Conservation (phyloP, 176 grass and related monocot species). For the Cenchrus americanus region DNA sequence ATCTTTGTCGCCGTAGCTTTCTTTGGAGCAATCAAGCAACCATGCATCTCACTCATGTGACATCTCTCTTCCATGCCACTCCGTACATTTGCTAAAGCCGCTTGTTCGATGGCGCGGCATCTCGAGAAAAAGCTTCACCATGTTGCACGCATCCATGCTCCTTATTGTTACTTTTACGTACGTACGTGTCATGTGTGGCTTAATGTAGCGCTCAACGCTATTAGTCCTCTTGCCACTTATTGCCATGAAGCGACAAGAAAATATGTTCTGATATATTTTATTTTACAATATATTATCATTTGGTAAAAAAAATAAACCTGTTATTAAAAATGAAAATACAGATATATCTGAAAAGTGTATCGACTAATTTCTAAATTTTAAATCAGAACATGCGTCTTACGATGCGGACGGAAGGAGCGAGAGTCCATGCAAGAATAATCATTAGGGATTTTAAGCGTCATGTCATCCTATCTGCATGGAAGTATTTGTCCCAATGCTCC, state of each 20-base stretch:
- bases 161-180: background rate
- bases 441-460: too few relatives aligned
- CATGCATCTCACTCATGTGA: conserved; percentile 13
- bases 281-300: background rate
- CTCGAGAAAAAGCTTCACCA: conserved; percentile 19
- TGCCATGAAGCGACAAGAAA: background rate
- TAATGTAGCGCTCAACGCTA: background rate
- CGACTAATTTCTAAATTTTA: background rate
- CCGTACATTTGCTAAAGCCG: conserved; percentile 23
- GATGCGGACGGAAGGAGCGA: background rate
- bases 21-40: conserved; percentile 25
- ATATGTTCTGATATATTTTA: background rate
- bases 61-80: background rate
- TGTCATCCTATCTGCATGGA: too few relatives aligned
- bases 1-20: conserved; percentile 30
- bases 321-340: background rate
- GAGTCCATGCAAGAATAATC: background rate
- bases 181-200: background rate
- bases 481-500: too few relatives aligned
- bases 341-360: background rate
- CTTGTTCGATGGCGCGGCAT: conserved; percentile 7
- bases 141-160: background rate
- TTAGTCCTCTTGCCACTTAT: background rate
- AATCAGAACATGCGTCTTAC: background rate
- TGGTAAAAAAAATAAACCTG: background rate